These are phyloP conservation scores for Suillus fuscotomentosus DNA, from an alignment of 768 basidiomycete species.

Conservation along the genomic window DNA sequence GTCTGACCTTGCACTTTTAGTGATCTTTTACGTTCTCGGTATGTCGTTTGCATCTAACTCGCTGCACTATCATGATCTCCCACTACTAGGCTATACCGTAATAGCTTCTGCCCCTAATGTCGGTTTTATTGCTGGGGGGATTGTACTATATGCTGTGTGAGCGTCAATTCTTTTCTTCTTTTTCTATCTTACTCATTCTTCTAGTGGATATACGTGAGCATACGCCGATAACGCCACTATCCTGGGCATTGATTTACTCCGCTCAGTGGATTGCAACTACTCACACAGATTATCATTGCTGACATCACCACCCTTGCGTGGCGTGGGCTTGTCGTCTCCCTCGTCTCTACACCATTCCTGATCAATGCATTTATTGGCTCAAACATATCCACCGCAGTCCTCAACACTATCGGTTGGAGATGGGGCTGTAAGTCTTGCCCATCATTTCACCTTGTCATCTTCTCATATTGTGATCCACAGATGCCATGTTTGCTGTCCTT, in stretches of 20 bases:
- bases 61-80: neutral
- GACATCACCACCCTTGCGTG: slow-evolving; percentile 58
- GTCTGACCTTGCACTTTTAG: slow-evolving; percentile 20
- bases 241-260: neutral
- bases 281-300: slow-evolving; percentile 63
- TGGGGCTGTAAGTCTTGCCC: slow-evolving; percentile 58
- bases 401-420: slow-evolving; percentile 54
- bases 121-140: slow-evolving; percentile 48
- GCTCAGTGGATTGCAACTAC: slow-evolving; percentile 54
- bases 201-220: slow-evolving; percentile 59
- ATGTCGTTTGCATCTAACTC: slow-evolving; percentile 18
- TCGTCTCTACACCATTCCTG: slow-evolving; percentile 52
- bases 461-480: slow-evolving; percentile 23
- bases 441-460: neutral
- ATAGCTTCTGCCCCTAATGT: slow-evolving; percentile 51
- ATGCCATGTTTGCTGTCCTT: slow-evolving; percentile 59
- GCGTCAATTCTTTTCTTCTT: slow-evolving; percentile 13
- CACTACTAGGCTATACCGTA: slow-evolving; percentile 43
- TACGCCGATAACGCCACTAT: slow-evolving; percentile 8
- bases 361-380: slow-evolving; percentile 66
- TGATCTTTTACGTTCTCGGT: slow-evolving; percentile 62
- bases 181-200: slow-evolving; percentile 19
- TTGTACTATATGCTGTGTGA: slow-evolving; percentile 57
- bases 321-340: slow-evolving; percentile 49
- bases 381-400: slow-evolving; percentile 49